Conservation (phyloP, 2,329 filamentous ascomycete genomes). For the Zalaria obscura region DNA sequence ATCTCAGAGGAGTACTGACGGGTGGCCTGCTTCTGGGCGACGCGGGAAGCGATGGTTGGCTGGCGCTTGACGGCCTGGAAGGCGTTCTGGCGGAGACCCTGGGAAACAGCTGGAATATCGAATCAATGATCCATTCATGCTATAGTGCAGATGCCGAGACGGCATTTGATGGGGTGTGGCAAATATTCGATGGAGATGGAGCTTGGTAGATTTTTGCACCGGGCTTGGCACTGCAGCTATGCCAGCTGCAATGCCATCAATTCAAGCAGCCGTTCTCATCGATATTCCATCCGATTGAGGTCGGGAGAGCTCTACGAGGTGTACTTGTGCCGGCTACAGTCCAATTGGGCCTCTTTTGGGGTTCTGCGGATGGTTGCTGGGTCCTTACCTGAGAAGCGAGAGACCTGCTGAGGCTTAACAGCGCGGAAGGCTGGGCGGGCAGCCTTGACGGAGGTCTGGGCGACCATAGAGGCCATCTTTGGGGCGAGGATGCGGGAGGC, state of each 20-base stretch:
- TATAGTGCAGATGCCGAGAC: constrained; percentile 1
- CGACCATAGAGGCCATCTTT: constrained; percentile 54
- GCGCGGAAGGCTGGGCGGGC: constrained; percentile 61
- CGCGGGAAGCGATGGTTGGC: constrained; percentile 50
- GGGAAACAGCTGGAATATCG: constrained; percentile 7
- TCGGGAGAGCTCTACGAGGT: background rate
- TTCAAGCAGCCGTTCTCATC: background rate
- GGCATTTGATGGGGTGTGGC: constrained; percentile 2
- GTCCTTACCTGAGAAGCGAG: constrained; percentile 60
- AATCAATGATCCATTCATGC: constrained; percentile 6
- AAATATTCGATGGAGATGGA: constrained; percentile 27
- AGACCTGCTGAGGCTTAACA: constrained; percentile 30
- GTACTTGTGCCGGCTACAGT: no score
- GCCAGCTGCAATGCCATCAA: background rate
- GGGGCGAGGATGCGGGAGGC: constrained; percentile 65
- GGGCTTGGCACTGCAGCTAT: background rate
- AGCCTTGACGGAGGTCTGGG: constrained; percentile 59
- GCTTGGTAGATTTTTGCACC: constrained; percentile 1
- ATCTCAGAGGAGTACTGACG: constrained; percentile 81
- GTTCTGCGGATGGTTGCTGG: constrained; percentile 2
- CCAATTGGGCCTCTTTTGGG: background rate
- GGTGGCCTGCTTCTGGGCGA: constrained; percentile 36
- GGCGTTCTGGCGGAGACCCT: constrained; percentile 31
- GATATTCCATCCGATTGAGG: no score
- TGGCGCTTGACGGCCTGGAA: constrained; percentile 66